Evolutionary conservation across 352 stramenopile species (phyloP).

Genomic region (Phytophthora hybrid): DNA sequence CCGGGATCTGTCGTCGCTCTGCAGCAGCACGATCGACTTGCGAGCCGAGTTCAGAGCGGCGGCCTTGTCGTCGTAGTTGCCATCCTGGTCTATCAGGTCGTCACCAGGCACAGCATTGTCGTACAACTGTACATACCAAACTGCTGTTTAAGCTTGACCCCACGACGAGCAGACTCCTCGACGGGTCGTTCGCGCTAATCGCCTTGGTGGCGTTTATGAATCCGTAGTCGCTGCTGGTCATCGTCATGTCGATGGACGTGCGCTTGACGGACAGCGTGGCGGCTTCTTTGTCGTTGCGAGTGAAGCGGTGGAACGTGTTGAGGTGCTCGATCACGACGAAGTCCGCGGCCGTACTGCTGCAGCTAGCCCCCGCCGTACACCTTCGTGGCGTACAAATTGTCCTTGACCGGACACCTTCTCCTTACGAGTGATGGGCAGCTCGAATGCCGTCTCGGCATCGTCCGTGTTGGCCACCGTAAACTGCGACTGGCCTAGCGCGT

Average conservation of each 20-base stretch:
- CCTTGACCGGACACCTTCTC: too few species aligned
- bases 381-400: too few species aligned
- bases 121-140: slow-evolving; percentile 77
- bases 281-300: slow-evolving; percentile 51
- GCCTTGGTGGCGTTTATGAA: slow-evolving; percentile 65
- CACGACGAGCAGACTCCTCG: slow-evolving; percentile 60
- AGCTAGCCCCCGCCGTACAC: too few species aligned
- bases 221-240: slow-evolving; percentile 66
- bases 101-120: slow-evolving; percentile 62
- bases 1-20: slow-evolving; percentile 72
- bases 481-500: too few species aligned
- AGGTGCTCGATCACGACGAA: slow-evolving; percentile 92
- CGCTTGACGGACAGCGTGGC: slow-evolving; percentile 69
- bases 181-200: slow-evolving; percentile 47
- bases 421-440: too few species aligned
- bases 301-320: slow-evolving; percentile 61
- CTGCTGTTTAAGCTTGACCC: slow-evolving; percentile 77
- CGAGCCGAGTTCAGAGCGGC: slow-evolving; percentile 62
- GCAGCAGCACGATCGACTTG: slow-evolving; percentile 81
- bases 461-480: too few species aligned
- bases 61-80: slow-evolving; percentile 52
- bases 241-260: slow-evolving; percentile 92
- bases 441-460: too few species aligned
- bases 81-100: slow-evolving; percentile 52
- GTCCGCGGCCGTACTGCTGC: too few species aligned